Percentiles rank a stretch among this genome's conserved stretches.
These are phyloP conservation scores for Diophrys appendiculata DNA, from an alignment of 73 alveolate species.

Conservation along the genomic window DNA sequence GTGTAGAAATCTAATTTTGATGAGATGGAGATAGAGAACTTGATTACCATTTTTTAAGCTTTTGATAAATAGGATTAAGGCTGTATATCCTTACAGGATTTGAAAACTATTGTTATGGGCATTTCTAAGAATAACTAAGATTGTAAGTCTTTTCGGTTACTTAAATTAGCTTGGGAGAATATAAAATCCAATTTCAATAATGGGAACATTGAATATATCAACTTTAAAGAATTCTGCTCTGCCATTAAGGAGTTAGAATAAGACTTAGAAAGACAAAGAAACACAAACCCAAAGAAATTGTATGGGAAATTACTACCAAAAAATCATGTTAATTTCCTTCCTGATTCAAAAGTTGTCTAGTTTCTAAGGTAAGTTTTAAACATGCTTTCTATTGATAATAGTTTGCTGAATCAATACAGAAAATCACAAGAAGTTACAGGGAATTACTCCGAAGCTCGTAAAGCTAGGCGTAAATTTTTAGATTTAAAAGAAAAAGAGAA, in stretches of 20 bases:
- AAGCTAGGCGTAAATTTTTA: slow-evolving; percentile 25
- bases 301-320: slow-evolving; percentile 7
- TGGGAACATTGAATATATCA: too few relatives aligned
- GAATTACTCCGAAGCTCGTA: slow-evolving; percentile 42
- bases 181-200: too few relatives aligned
- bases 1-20: too few relatives aligned
- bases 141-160: too few relatives aligned
- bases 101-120: too few relatives aligned
- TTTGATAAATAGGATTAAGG: too few relatives aligned
- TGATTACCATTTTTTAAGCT: too few relatives aligned
- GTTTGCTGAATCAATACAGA: slow-evolving; percentile 40
- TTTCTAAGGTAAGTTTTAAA: too few relatives aligned
- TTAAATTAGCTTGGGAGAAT: too few relatives aligned
- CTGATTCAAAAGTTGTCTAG: slow-evolving; percentile 45
- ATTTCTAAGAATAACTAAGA: too few relatives aligned
- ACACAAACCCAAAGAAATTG: not conserved
- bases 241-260: not conserved
- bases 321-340: slow-evolving; percentile 6
- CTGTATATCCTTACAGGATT: too few relatives aligned
- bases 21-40: too few relatives aligned
- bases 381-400: not conserved
- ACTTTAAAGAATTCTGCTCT: not conserved
- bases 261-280: not conserved
- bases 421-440: slow-evolving; percentile 38
- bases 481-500: slow-evolving; percentile 44